Evolutionary conservation across 768 basidiomycete species (phyloP).

Genomic region (Serendipita sp.): DNA sequence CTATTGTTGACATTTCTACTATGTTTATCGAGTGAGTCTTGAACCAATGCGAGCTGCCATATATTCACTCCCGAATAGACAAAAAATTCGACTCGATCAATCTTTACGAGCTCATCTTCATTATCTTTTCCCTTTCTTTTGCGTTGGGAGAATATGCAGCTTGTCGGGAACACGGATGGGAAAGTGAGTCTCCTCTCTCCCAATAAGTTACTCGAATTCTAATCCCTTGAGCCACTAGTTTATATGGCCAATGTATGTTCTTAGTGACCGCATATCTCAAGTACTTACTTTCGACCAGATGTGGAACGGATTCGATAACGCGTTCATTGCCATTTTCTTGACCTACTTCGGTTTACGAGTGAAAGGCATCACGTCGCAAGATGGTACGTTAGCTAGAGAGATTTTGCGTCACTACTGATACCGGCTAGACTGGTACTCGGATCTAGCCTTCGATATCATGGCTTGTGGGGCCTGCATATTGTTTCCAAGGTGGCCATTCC

Average conservation of each 20-base stretch:
- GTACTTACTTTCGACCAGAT: conserved; percentile 30
- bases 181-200: conserved; percentile 34
- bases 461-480: conserved; percentile 74
- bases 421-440: conserved; percentile 22
- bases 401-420: conserved; percentile 5
- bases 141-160: conserved; percentile 77
- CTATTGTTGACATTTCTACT: conserved; percentile 55
- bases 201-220: background rate
- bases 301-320: conserved; percentile 82
- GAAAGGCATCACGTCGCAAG: conserved; percentile 37
- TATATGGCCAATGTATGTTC: conserved; percentile 62
- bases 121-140: conserved; percentile 63
- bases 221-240: conserved; percentile 24
- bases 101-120: conserved; percentile 53
- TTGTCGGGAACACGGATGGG: conserved; percentile 75
- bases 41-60: background rate
- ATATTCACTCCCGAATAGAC: conserved; percentile 24
- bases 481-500: conserved; percentile 46
- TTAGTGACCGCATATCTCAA: background rate
- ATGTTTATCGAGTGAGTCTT: conserved; percentile 52
- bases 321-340: conserved; percentile 53
- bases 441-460: conserved; percentile 65
- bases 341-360: conserved; percentile 49
- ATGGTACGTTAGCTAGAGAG: conserved; percentile 27
- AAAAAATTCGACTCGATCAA: conserved; percentile 36